Evolutionary conservation across 345 rosid genomes (phyloP), one percentile per base, ranked within the genome.

Genomic region (Mangifera indica): DNA sequence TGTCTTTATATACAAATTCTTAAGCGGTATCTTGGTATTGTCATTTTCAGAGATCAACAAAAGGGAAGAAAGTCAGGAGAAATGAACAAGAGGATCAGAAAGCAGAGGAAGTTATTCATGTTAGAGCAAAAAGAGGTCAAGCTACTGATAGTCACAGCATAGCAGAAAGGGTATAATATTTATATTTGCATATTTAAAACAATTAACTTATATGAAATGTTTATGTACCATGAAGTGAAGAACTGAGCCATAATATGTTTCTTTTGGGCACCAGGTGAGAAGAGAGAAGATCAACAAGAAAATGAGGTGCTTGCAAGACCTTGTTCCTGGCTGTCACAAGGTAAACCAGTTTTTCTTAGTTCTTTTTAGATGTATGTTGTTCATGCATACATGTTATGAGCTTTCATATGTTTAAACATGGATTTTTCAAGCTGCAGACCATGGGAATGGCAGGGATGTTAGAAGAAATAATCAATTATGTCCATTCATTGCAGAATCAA

Each of bases 391-490:
- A n/a, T 34, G 32, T 10, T 7, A 17, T 12, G 12, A 37, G 53
- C 3, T 29, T 29, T 1, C 3, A 29, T 29, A 29, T 29, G 32
- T 29, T 29, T 29, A 29, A 29, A 29, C 32, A 29, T 29, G 32
- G 17, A 29, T 45, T 52, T 60, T 4, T 74, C 66, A 51, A 63
- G 71, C 66, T 12, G 53, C 85, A 88, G 93, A 79, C 85, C 5
- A 86, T 86, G 91, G 93, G 93, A 40, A 81, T 88, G 93, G 87
- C 93, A 8, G 85, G 84, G 64, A 86, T 84, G 91, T 58, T 88
- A 62, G 93, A 86, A 52, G 93, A 84, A 63, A 88, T 86, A 9
- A 88, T 84, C 57, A 88, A 79, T 70, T 88, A 88, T 73, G 86
- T 88, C n/a, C 93, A 82, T 70, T 86, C 93, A 7, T 72, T 88